phyloP scores from a whole-genome alignment of 352 stramenopile species.

The Detonula confervacea region DNA sequence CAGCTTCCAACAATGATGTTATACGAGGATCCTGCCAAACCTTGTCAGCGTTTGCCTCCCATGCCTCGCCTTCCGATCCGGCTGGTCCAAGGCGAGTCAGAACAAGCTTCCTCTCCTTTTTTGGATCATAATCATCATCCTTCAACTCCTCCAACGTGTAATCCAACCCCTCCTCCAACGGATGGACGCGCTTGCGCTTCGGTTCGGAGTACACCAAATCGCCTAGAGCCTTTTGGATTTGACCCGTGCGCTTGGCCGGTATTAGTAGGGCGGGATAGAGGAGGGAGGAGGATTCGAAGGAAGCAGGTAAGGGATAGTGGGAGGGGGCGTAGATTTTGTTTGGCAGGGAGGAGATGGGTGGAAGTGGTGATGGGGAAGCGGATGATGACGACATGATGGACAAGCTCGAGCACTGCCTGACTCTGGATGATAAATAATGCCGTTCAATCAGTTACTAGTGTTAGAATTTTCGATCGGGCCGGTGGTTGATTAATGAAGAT shows the following conservation, averaged over 20 bases:
- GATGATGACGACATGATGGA: background rate
- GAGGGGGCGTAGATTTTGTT: constrained; percentile 36
- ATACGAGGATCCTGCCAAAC: constrained; percentile 43
- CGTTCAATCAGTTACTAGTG: no score
- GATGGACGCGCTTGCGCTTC: constrained; percentile 65
- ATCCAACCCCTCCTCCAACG: constrained; percentile 37
- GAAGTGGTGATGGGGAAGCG: constrained; percentile 3
- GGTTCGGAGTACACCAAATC: constrained; percentile 62
- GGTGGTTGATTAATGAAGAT: no score
- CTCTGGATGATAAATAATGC: no score
- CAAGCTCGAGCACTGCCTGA: no score
- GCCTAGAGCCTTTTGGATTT: constrained; percentile 58
- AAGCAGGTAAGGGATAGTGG: constrained; percentile 50
- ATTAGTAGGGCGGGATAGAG: constrained; percentile 67
- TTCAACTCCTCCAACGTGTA: constrained; percentile 20
- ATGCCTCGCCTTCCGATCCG: no score
- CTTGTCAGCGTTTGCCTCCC: constrained; percentile 15
- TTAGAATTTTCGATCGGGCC: no score
- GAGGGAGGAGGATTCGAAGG: constrained; percentile 55
- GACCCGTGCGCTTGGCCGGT: constrained; percentile 57
- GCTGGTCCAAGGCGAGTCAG: constrained; percentile 17
- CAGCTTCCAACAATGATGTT: constrained; percentile 23
- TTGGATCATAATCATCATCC: constrained; percentile 31
- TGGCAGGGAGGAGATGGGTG: constrained; percentile 17
- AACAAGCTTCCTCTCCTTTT: constrained; percentile 44